phyloP scores from a whole-genome alignment of 352 stramenopile species.

The Globisporangium uncinulatum region DNA sequence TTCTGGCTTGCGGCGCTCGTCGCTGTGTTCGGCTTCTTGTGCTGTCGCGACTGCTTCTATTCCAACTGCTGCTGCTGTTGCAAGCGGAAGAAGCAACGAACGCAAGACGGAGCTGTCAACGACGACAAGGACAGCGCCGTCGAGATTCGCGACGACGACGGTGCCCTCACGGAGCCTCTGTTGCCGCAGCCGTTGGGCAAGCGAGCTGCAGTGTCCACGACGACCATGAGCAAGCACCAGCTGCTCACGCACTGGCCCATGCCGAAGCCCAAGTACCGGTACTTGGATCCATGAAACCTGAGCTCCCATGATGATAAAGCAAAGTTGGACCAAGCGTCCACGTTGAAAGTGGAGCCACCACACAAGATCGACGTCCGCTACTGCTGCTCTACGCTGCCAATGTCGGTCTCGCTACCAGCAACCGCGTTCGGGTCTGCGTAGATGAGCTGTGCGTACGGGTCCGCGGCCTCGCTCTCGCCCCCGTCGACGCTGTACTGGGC shows the following conservation, averaged over 20 bases:
- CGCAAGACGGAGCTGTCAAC: slow-evolving; percentile 4
- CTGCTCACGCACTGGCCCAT: slow-evolving; percentile 8
- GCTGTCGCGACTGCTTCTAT: slow-evolving; percentile 29
- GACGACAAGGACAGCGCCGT: background rate
- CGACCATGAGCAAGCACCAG: slow-evolving; percentile 9
- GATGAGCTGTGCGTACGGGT: slow-evolving; percentile 46
- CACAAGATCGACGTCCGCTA: background rate
- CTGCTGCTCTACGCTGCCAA: slow-evolving; percentile 16
- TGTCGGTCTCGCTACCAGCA: slow-evolving; percentile 12
- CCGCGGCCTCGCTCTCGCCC: background rate
- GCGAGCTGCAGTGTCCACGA: slow-evolving; percentile 3
- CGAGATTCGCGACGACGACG: background rate
- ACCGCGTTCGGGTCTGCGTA: slow-evolving; percentile 34
- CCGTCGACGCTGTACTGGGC: slow-evolving; percentile 33
- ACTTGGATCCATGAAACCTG: slow-evolving; percentile 22
- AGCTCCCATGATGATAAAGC: background rate
- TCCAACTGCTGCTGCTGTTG: slow-evolving; percentile 12
- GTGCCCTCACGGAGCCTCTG: slow-evolving; percentile 9
- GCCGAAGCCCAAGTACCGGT: slow-evolving; percentile 40
- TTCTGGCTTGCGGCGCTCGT: slow-evolving; percentile 62
- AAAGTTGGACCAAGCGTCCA: too few relatives aligned
- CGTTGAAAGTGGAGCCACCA: too few relatives aligned
- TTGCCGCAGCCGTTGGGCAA: slow-evolving; percentile 6
- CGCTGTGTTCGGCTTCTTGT: slow-evolving; percentile 23
- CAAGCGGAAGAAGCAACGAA: background rate